A percentile compares a stretch with the other conserved stretches of the same genome.
Evolutionary conservation across 2,329 filamentous ascomycete species (phyloP).

Genomic region (Sclerotinia spermophila): DNA sequence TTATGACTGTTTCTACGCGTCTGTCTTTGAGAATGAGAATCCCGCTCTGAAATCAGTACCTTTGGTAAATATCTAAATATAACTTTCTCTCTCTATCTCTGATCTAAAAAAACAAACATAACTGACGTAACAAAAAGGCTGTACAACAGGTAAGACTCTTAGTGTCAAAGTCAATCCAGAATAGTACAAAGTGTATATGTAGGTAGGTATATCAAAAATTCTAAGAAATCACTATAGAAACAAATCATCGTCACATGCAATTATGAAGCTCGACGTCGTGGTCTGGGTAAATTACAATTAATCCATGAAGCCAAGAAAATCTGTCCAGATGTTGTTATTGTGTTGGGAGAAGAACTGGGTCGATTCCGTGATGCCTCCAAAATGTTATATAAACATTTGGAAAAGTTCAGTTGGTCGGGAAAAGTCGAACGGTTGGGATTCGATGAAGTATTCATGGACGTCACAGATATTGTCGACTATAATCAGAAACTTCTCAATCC

Average conservation of each 20-base stretch:
- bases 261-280: slow-evolving; percentile 76
- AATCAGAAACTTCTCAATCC: slow-evolving; percentile 70
- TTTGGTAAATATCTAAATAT: slow-evolving; percentile 64
- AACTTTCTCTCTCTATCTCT: background rate
- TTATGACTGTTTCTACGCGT: slow-evolving; percentile 93
- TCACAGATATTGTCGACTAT: slow-evolving; percentile 81
- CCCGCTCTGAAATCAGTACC: slow-evolving; percentile 69
- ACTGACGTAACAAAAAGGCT: slow-evolving; percentile 32
- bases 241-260: slow-evolving; percentile 86
- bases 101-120: slow-evolving; percentile 11
- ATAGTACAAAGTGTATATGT: background rate
- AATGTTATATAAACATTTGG: slow-evolving; percentile 68
- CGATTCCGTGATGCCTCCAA: slow-evolving; percentile 86
- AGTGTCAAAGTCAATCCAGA: background rate
- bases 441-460: slow-evolving; percentile 74
- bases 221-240: slow-evolving; percentile 40
- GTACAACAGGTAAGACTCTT: slow-evolving; percentile 34
- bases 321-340: slow-evolving; percentile 80
- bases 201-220: background rate
- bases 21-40: slow-evolving; percentile 75
- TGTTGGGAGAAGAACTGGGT: slow-evolving; percentile 82
- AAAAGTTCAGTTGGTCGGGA: slow-evolving; percentile 70
- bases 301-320: slow-evolving; percentile 74
- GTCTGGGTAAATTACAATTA: slow-evolving; percentile 78
- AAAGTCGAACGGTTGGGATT: slow-evolving; percentile 81